Evolutionary conservation across 192 early-diverging fungal genomes (phyloP), one percentile per base, ranked within the genome.

Genomic region (Coemansia sp.): DNA sequence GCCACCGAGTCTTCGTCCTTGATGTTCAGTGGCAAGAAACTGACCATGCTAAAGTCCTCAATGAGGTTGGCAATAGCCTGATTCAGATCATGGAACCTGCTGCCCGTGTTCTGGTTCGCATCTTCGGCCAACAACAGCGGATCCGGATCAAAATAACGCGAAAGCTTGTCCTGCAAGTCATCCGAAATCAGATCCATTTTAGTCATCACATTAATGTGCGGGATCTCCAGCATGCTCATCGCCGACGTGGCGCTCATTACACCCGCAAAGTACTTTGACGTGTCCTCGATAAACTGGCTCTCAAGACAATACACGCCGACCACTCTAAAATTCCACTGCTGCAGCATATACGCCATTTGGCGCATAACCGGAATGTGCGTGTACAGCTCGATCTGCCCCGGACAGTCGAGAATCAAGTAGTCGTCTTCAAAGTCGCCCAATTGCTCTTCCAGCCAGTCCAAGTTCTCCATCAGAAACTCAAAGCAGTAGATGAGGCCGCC

Each of bases 301-400:
- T 98, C 97, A 0, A 98, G 79, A 32, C 93, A 83, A 71, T 98
- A 98, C 3, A 99, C 91, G 5, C 95, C 95, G 65, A 94, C 95
- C 9, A 97, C 91, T 2, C 85, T 70, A 78, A 98, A 92, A 66
- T 88, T 88, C 75, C 88, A 73, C 37, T 88, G 81, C 49, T 81
- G 80, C 47, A 98, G 65, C 12, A 75, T 70, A 39, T 87, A 84
- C 24, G 92, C 89, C 35, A 99, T 60, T 3, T 86, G 82, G 60
- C 88, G 86, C 91, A 99, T 99, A 60, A 98, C 93, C 24, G 94
- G 91, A 60, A 95, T 93, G 70, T 98, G 96, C 27, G 97, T 98
- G 77, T 99, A 99, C 14, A 99, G 85, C 79, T 99, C 97, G 65
- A 99, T 99, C 74, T 99, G 95, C 4, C 96, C 89, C 10, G 97